Conservation (phyloP, 768 basidiomycete genomes). For the Mycena pura region DNA sequence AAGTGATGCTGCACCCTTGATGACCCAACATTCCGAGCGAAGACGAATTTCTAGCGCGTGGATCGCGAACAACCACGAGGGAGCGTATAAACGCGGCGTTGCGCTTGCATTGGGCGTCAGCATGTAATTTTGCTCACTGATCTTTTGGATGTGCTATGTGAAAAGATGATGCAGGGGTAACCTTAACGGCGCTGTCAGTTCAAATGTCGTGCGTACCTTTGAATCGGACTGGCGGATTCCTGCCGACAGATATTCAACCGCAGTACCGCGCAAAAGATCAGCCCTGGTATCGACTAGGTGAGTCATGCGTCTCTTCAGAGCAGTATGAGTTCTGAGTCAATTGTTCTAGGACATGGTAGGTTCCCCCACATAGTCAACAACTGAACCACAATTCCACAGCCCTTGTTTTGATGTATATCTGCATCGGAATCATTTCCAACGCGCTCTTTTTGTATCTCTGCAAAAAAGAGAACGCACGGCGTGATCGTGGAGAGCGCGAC, state of each 20-base stretch:
- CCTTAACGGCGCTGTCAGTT: conserved; percentile 77
- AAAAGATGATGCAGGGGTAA: conserved; percentile 57
- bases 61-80: conserved; percentile 77
- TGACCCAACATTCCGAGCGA: not conserved
- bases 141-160: conserved; percentile 19
- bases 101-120: conserved; percentile 76
- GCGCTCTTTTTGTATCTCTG: conserved; percentile 54
- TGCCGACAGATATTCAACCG: conserved; percentile 58
- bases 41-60: conserved; percentile 55
- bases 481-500: conserved; percentile 72
- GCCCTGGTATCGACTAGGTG: conserved; percentile 69
- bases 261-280: conserved; percentile 70
- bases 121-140: conserved; percentile 30
- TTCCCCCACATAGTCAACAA: not conserved
- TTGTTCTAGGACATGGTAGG: conserved; percentile 16
- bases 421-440: conserved; percentile 65
- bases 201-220: conserved; percentile 50
- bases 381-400: conserved; percentile 33
- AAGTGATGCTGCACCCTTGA: conserved; percentile 23
- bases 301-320: not conserved
- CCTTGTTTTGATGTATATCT: conserved; percentile 73
- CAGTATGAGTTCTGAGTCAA: not conserved
- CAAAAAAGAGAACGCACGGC: conserved; percentile 62
- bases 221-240: conserved; percentile 19
- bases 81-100: conserved; percentile 75